Base-by-base conservation (phyloP, 192 early-diverging fungal genomes). In the Powellomyces hirtus region DNA sequence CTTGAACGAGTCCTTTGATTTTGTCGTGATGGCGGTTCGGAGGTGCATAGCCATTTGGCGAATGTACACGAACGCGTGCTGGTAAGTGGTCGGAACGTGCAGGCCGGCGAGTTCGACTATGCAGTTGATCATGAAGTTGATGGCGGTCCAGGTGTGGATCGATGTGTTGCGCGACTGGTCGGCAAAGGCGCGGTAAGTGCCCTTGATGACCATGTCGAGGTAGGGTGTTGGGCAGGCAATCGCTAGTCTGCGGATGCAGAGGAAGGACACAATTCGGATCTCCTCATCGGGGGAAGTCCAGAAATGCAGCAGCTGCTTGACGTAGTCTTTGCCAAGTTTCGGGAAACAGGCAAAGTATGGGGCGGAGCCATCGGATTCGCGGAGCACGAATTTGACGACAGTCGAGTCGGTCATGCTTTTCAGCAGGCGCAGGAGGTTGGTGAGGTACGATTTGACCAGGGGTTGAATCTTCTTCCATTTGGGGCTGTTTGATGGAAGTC, bases 51-150 rank as follows among this genome's bases (percentile, higher is more conserved):
- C 97, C 55, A 98, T 77, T 77, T 97, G 94, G 31, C 97, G 86
- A 30, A 99, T 84, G 78, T 93, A 94, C 30, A 91, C 85, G 73
- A 98, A 99, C 31, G 86, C 94, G 59, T 91, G 91, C 73, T 96
- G 94, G 81, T 99, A 99, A 35, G 90, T 90, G 51, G 89, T 74
- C 5, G 84, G 80, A 3, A 86, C 78, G 70, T 96, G 84, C 34
- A 91, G 56, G 6, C 93, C 94, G 66, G 87, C 89, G 14, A 98
- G 83, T 61, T 97, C 93, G 30, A 93, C 92, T 55, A 92, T 90
- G 75, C 90, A 95, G 80, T 93, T 93, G 64, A 86, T 80, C 94
- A 98, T 96, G 69, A 98, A 88, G 71, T 90, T 86, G 77, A 97
- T 90, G 36, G 83, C 79, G 5, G 90, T 86, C 73, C 95, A 82